Evolutionary conservation across 1,284 basidiomycete genomes (phyloP).

Genomic region (Ustilago esculenta): DNA sequence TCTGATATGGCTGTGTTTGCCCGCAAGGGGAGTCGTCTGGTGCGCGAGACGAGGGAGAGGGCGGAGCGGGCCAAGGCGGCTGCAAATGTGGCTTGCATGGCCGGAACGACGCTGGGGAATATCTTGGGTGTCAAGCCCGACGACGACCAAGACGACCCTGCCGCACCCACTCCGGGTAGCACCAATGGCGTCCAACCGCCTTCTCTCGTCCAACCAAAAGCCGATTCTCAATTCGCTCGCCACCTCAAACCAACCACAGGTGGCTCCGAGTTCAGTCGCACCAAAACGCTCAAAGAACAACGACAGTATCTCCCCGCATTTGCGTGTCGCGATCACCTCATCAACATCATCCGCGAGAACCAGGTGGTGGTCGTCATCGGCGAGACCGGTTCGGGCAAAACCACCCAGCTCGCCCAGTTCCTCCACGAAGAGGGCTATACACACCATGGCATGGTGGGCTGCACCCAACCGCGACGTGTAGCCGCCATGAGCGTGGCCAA

Average conservation of each 20-base stretch:
- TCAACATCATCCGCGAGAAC: constrained; percentile 90
- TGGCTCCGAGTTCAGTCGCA: constrained; percentile 83
- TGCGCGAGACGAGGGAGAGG: constrained; percentile 93
- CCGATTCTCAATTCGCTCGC: constrained; percentile 93
- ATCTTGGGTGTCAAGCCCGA: constrained; percentile 97
- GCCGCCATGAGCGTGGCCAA: constrained; percentile 99
- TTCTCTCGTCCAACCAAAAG: too few relatives aligned
- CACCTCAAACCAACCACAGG: constrained; percentile 79
- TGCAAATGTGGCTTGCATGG: constrained; percentile 89
- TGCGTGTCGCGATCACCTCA: constrained; percentile 92
- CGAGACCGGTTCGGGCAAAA: constrained; percentile 95
- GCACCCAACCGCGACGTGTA: constrained; percentile 95
- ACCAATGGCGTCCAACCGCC: background rate
- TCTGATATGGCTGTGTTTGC: constrained; percentile 95
- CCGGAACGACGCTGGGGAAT: constrained; percentile 92
- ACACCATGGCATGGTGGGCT: constrained; percentile 85
- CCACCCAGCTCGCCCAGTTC: constrained; percentile 90
- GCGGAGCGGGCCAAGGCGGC: constrained; percentile 81
- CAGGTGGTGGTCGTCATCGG: constrained; percentile 93
- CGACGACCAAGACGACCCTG: constrained; percentile 71
- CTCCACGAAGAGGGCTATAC: constrained; percentile 96
- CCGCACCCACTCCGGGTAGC: background rate
- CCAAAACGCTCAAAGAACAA: constrained; percentile 89
- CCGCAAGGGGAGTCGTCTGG: constrained; percentile 91
- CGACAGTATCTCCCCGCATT: constrained; percentile 97